Conservation (phyloP, 345 rosid genomes). For the Populus nigra region DNA sequence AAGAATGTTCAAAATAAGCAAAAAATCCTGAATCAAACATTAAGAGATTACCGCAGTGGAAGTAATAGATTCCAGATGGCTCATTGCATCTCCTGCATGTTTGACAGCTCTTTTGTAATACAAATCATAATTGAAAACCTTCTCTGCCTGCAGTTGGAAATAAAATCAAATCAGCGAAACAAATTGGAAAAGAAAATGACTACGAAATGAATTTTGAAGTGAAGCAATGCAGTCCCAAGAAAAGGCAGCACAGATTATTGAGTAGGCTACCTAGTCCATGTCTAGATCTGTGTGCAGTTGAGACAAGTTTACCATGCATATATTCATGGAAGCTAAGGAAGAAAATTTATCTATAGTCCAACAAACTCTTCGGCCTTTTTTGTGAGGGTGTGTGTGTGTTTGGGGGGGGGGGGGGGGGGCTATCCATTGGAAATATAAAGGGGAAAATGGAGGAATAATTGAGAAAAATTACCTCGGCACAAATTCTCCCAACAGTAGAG, state of each 20-base stretch:
- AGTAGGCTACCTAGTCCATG: neutral
- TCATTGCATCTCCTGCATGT: slow-evolving; percentile 43
- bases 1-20: neutral
- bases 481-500: slow-evolving; percentile 76
- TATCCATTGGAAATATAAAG: neutral
- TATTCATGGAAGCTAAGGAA: too few relatives aligned
- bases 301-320: neutral
- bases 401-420: too few relatives aligned
- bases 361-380: neutral
- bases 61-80: slow-evolving; percentile 42
- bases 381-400: neutral
- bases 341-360: neutral
- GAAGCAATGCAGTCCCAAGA: neutral
- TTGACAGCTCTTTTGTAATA: slow-evolving; percentile 36
- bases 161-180: neutral
- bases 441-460: neutral
- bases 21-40: neutral
- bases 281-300: neutral
- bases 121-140: slow-evolving; percentile 35
- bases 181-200: neutral
- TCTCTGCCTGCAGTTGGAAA: slow-evolving; percentile 37
- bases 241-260: neutral
- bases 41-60: slow-evolving; percentile 38
- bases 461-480: slow-evolving; percentile 64
- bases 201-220: neutral